A percentile compares a stretch with the other conserved stretches of the same genome.
Conservation (phyloP, 208 protist species). For the Acanthamoeba royreba region DNA sequence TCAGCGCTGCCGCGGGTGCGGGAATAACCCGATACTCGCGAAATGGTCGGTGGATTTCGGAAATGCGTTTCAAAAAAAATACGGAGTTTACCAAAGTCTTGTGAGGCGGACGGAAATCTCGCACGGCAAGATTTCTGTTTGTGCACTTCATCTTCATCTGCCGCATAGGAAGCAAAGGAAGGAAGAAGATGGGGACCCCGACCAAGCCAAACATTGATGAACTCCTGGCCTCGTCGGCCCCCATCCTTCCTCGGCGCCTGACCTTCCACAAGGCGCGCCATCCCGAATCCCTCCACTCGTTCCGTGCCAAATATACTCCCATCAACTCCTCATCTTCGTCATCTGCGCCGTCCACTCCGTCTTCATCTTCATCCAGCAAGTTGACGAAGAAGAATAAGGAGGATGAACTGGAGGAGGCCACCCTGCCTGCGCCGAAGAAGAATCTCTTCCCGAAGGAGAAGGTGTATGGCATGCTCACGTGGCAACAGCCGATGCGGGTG, state of each 20-base stretch:
- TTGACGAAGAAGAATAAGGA: no score
- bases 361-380: no score
- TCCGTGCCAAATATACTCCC: slow-evolving; percentile 27
- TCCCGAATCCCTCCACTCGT: neutral
- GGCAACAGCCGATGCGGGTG: slow-evolving; percentile 29
- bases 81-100: no score
- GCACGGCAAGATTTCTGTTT: no score
- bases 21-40: no score
- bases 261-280: slow-evolving; percentile 25
- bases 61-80: no score
- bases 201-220: neutral
- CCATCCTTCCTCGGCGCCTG: neutral
- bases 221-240: neutral
- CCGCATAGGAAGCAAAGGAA: no score
- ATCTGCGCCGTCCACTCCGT: no score
- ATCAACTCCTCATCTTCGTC: slow-evolving; percentile 40
- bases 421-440: neutral
- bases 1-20: no score
- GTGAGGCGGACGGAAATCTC: no score
- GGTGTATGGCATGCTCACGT: neutral
- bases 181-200: neutral
- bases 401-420: neutral
- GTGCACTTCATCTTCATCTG: no score
- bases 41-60: no score
- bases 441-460: slow-evolving; percentile 32